Percentiles rank a stretch among this genome's conserved stretches.
Conservation (phyloP, 2,329 filamentous ascomycete genomes). For the Talaromyces sp. region DNA sequence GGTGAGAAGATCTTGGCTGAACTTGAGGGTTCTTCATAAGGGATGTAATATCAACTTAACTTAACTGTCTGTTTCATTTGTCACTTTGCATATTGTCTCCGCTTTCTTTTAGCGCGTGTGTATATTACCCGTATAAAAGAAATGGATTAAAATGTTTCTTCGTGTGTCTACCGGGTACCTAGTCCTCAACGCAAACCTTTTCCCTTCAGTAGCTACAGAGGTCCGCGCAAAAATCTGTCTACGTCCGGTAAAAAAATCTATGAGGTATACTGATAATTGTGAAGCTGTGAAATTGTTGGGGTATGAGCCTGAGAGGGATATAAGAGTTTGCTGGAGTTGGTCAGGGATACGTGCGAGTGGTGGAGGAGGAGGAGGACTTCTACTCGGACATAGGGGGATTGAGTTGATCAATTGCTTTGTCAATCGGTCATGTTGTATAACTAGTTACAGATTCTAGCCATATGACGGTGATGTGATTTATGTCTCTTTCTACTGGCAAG, state of each 20-base stretch:
- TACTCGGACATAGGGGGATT: too few species aligned
- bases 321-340: constrained; percentile 6
- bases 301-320: neutral
- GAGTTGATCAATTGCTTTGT: too few species aligned
- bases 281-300: constrained; percentile 8
- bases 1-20: constrained; percentile 99
- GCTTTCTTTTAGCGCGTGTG: constrained; percentile 37
- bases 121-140: constrained; percentile 38
- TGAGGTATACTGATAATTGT: constrained; percentile 5
- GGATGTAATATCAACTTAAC: constrained; percentile 36
- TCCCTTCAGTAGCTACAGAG: constrained; percentile 5
- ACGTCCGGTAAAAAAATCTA: constrained; percentile 1
- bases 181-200: constrained; percentile 9
- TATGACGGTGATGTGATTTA: too few species aligned
- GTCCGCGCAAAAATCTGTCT: constrained; percentile 3
- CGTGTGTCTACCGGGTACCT: constrained; percentile 1
- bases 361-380: neutral
- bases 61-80: constrained; percentile 19
- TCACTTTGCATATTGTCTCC: constrained; percentile 32
- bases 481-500: too few species aligned
- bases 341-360: neutral
- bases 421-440: too few species aligned
- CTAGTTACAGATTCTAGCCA: too few species aligned
- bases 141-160: constrained; percentile 10
- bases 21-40: constrained; percentile 58